Conservation (phyloP, 305 asterid genomes). For the Nicotiana rustica region DNA sequence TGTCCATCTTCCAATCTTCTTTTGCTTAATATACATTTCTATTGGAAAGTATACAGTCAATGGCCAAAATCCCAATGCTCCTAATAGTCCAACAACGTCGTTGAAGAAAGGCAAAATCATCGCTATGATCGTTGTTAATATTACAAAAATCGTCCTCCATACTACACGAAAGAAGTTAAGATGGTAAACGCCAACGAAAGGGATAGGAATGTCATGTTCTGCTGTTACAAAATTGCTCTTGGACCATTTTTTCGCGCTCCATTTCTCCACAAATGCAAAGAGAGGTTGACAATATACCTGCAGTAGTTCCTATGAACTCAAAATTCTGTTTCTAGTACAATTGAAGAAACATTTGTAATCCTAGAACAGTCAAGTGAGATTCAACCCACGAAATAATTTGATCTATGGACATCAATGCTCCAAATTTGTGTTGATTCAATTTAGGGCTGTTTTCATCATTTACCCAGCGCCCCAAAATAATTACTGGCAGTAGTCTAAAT, state of each 20-base stretch:
- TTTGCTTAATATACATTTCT: slow-evolving; percentile 56
- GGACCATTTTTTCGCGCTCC: slow-evolving; percentile 38
- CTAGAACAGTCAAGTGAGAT: background rate
- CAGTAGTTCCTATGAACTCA: slow-evolving; percentile 51
- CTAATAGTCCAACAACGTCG: slow-evolving; percentile 4
- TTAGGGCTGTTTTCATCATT: no score
- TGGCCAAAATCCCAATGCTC: slow-evolving; percentile 71
- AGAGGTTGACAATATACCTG: slow-evolving; percentile 44
- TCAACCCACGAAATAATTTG: background rate
- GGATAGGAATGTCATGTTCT: slow-evolving; percentile 37
- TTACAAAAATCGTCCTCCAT: slow-evolving; percentile 49
- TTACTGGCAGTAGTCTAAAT: no score
- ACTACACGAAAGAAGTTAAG: slow-evolving; percentile 46
- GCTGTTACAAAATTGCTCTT: slow-evolving; percentile 38
- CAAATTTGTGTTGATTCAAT: background rate
- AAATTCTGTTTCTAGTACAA: background rate
- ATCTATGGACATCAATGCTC: background rate
- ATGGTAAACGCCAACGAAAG: slow-evolving; percentile 35
- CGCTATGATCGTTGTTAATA: slow-evolving; percentile 47
- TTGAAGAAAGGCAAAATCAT: slow-evolving; percentile 54
- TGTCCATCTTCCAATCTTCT: slow-evolving; percentile 51
- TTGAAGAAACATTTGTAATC: background rate
- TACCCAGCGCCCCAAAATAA: no score
- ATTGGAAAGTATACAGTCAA: slow-evolving; percentile 64
- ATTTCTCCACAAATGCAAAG: slow-evolving; percentile 42